These are phyloP conservation scores for Casuarina cunninghamiana DNA, from an alignment of 306 rosid species.

Conservation along the genomic window DNA sequence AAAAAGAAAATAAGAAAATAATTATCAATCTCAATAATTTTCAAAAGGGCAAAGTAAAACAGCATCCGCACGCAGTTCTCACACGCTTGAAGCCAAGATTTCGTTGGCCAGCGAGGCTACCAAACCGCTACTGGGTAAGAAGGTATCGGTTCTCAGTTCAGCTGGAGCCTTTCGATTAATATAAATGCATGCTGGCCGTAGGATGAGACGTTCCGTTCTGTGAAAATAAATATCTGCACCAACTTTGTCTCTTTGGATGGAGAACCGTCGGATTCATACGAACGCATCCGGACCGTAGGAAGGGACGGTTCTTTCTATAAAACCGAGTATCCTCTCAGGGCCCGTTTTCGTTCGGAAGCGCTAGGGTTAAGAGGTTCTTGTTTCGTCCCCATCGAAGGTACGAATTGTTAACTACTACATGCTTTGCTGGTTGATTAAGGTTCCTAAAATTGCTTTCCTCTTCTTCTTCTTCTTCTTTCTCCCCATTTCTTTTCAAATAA, in stretches of 20 bases:
- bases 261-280: constrained; percentile 15
- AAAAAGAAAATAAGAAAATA: too few relatives aligned
- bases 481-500: background rate
- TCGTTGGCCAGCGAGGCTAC: background rate
- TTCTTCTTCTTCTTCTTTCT: background rate
- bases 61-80: too few relatives aligned
- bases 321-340: background rate
- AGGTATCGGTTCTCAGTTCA: background rate
- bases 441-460: background rate
- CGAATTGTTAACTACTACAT: background rate
- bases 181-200: constrained; percentile 31
- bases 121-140: background rate
- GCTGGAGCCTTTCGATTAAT: constrained; percentile 20
- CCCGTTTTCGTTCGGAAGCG: background rate
- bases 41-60: too few relatives aligned
- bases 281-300: constrained; percentile 35
- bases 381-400: background rate
- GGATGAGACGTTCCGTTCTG: constrained; percentile 15
- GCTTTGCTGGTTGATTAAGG: background rate
- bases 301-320: constrained; percentile 27
- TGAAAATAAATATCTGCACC: constrained; percentile 16
- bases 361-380: constrained; percentile 9
- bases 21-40: too few relatives aligned
- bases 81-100: background rate
- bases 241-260: too few relatives aligned